These are phyloP conservation scores for Earliella scabrosa DNA, from an alignment of 1,284 basidiomycete species.

Conservation along the genomic window DNA sequence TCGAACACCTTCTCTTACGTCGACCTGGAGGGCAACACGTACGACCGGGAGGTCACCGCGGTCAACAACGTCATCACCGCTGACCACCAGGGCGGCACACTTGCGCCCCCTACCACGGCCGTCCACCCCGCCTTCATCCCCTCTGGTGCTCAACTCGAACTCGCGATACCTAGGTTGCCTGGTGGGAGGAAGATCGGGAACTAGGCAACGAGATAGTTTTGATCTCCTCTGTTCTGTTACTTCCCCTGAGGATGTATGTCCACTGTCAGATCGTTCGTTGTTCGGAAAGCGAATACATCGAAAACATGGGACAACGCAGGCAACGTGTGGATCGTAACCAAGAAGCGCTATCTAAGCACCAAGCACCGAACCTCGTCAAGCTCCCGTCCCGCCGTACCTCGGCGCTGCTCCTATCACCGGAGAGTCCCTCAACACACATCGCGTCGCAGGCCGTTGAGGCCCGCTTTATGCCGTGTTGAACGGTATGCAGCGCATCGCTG, in stretches of 20 bases:
- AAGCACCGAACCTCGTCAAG: neutral
- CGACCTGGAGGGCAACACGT: slow-evolving; percentile 67
- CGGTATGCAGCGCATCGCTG: slow-evolving; percentile 38
- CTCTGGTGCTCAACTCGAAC: slow-evolving; percentile 25
- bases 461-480: slow-evolving; percentile 45
- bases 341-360: neutral
- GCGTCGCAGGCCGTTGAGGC: slow-evolving; percentile 25
- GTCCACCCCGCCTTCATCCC: slow-evolving; percentile 18
- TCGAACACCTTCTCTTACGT: slow-evolving; percentile 68
- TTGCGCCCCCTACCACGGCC: slow-evolving; percentile 41
- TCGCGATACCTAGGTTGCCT: slow-evolving; percentile 45
- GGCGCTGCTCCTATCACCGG: slow-evolving; percentile 16
- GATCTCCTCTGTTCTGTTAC: neutral
- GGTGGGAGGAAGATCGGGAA: slow-evolving; percentile 36
- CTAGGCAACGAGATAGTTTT: neutral
- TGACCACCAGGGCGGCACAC: slow-evolving; percentile 59
- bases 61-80: slow-evolving; percentile 63
- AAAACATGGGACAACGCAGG: neutral
- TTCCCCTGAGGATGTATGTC: neutral
- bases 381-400: slow-evolving; percentile 6
- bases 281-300: neutral
- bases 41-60: slow-evolving; percentile 60
- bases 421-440: slow-evolving; percentile 11
- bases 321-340: neutral
- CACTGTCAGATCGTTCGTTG: neutral